Percentiles rank a stretch among this genome's conserved stretches.
phyloP scores from a whole-genome alignment of 805 yeast species.

The Candida michaelii region DNA sequence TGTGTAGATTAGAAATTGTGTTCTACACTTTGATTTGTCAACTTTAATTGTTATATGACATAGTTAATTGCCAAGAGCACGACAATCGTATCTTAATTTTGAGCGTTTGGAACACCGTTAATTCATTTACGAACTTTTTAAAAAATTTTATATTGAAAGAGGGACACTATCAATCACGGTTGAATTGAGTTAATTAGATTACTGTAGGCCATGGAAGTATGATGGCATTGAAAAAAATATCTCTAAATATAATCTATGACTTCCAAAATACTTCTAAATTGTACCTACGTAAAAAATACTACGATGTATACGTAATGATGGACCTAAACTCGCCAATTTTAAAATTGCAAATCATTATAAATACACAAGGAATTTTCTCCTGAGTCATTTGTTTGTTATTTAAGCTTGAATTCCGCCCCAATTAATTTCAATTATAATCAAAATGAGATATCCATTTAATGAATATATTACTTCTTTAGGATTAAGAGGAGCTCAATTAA shows the following conservation, averaged over 20 bases:
- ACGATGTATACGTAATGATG: too few relatives aligned
- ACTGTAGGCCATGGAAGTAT: too few relatives aligned
- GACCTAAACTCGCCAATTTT: not conserved
- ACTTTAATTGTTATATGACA: not conserved
- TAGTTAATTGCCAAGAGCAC: not conserved
- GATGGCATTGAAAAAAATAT: too few relatives aligned
- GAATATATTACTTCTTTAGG: constrained; percentile 6
- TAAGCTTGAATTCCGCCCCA: too few relatives aligned
- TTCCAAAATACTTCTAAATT: too few relatives aligned
- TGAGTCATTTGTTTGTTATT: not conserved
- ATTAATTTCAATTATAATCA: not conserved
- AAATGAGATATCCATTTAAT: constrained; percentile 6
- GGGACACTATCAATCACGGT: too few relatives aligned
- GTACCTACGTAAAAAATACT: not conserved
- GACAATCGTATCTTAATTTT: not conserved
- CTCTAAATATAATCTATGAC: too few relatives aligned
- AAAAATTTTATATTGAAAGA: too few relatives aligned
- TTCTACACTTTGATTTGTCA: not conserved
- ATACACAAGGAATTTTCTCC: not conserved
- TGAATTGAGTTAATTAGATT: too few relatives aligned
- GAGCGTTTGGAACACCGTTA: constrained; percentile 4
- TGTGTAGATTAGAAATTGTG: too few relatives aligned
- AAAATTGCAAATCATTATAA: not conserved
- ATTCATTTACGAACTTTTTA: constrained; percentile 5
- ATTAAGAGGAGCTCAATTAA: constrained; percentile 17